Evolutionary conservation across 2,329 filamentous ascomycete genomes (phyloP).

Genomic region (Cladosporium sp.): DNA sequence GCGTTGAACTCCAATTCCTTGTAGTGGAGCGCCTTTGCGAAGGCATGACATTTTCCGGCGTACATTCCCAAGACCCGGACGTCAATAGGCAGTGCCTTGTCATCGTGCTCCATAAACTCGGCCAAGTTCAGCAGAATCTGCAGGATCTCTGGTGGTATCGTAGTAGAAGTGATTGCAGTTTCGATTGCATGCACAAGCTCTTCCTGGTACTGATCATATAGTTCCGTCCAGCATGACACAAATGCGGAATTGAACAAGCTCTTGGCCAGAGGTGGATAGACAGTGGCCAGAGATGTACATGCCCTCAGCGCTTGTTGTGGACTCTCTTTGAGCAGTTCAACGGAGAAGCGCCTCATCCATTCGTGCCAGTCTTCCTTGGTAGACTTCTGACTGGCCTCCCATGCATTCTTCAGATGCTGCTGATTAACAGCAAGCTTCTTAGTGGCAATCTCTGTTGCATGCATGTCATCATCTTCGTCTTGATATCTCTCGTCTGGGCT

Average conservation of each 20-base stretch:
- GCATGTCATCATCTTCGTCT: slow-evolving; percentile 68
- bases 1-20: slow-evolving; percentile 98
- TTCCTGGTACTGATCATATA: slow-evolving; percentile 96
- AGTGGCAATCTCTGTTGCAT: slow-evolving; percentile 76
- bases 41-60: slow-evolving; percentile 93
- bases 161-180: slow-evolving; percentile 87
- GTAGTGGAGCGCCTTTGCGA: slow-evolving; percentile 96
- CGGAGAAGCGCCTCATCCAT: slow-evolving; percentile 95
- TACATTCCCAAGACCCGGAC: slow-evolving; percentile 92
- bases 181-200: slow-evolving; percentile 95
- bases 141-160: slow-evolving; percentile 92
- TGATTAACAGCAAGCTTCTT: slow-evolving; percentile 98
- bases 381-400: slow-evolving; percentile 94
- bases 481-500: slow-evolving; percentile 76
- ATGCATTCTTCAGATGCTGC: slow-evolving; percentile 92
- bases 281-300: slow-evolving; percentile 84
- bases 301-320: slow-evolving; percentile 92
- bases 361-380: slow-evolving; percentile 99
- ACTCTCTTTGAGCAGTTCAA: slow-evolving; percentile 89
- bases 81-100: slow-evolving; percentile 96
- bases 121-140: slow-evolving; percentile 92
- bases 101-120: slow-evolving; percentile 99
- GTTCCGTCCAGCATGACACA: slow-evolving; percentile 96
- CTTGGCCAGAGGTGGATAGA: slow-evolving; percentile 85
- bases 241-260: slow-evolving; percentile 99